These are phyloP conservation scores for Porphyrellus cyaneotinctus DNA, from an alignment of 768 basidiomycete species.

Conservation along the genomic window DNA sequence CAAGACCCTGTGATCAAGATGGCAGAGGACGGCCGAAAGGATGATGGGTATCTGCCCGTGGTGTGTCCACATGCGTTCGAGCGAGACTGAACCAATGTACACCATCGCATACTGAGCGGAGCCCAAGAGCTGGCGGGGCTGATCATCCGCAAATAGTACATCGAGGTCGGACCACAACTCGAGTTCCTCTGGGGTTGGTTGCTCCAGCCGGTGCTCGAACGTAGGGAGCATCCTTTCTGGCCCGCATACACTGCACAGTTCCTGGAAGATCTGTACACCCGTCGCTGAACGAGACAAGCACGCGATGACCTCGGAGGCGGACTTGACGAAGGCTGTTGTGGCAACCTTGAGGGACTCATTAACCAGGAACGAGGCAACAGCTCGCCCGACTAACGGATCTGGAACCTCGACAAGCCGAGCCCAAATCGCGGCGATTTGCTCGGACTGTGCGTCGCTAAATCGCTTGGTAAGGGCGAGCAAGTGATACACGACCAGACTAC, in stretches of 20 bases:
- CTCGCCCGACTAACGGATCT: slow-evolving; percentile 69
- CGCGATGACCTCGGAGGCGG: slow-evolving; percentile 77
- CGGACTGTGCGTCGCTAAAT: slow-evolving; percentile 68
- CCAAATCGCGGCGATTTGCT: slow-evolving; percentile 81
- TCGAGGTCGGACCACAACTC: slow-evolving; percentile 80
- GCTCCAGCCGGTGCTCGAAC: slow-evolving; percentile 63
- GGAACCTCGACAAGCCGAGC: slow-evolving; percentile 69
- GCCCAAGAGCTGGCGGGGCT: slow-evolving; percentile 66
- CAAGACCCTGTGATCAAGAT: slow-evolving; percentile 71
- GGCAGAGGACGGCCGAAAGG: slow-evolving; percentile 75
- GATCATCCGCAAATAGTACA: slow-evolving; percentile 62
- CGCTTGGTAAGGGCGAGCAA: slow-evolving; percentile 79
- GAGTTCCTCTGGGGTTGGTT: slow-evolving; percentile 60
- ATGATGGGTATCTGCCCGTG: slow-evolving; percentile 65
- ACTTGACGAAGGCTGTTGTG: slow-evolving; percentile 69
- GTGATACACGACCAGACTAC: slow-evolving; percentile 67
- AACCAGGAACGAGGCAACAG: slow-evolving; percentile 75
- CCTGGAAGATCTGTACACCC: slow-evolving; percentile 71
- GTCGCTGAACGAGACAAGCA: slow-evolving; percentile 76
- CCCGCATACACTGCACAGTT: slow-evolving; percentile 80
- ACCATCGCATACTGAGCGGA: slow-evolving; percentile 87
- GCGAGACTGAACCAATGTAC: slow-evolving; percentile 71
- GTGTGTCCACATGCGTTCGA: slow-evolving; percentile 75
- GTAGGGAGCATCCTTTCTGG: slow-evolving; percentile 80
- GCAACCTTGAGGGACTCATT: slow-evolving; percentile 86